These are phyloP conservation scores for Globisporangium spinosum DNA, from an alignment of 352 stramenopile species.

Conservation along the genomic window DNA sequence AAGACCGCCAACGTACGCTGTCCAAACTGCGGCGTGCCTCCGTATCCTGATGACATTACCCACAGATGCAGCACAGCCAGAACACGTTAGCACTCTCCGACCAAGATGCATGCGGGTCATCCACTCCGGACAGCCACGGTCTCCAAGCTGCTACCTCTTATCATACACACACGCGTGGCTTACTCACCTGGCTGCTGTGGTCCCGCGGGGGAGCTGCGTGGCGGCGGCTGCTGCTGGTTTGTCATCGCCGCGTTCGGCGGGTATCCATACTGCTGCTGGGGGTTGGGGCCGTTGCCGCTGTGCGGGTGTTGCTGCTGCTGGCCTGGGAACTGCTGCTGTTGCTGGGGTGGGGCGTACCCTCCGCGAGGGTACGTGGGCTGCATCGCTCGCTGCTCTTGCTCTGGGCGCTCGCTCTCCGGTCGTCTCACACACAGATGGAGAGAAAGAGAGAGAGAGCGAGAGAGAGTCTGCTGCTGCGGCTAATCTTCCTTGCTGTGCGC, in stretches of 20 bases:
- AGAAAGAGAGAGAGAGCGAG: neutral
- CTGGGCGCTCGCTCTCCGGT: neutral
- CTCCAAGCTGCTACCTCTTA: too few relatives aligned
- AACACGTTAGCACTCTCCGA: neutral
- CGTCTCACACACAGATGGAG: neutral
- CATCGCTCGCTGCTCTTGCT: conserved; percentile 19
- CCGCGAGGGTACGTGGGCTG: conserved; percentile 43
- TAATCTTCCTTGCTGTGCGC: neutral
- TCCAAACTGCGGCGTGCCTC: conserved; percentile 16
- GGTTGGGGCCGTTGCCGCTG: conserved; percentile 16
- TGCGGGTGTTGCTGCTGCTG: conserved; percentile 28
- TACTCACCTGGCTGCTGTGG: conserved; percentile 11
- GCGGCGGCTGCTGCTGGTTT: conserved; percentile 11
- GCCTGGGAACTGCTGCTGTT: conserved; percentile 17
- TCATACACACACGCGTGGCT: neutral
- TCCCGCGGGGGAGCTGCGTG: conserved; percentile 12
- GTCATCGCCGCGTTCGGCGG: conserved; percentile 10
- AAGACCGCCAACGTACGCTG: conserved; percentile 11
- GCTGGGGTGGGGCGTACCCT: conserved; percentile 22
- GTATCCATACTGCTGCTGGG: conserved; percentile 12
- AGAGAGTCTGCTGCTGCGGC: neutral
- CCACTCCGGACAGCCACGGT: neutral
- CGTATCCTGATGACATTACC: conserved; percentile 10
- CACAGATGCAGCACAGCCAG: neutral
- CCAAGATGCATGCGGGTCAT: neutral